phyloP scores from a whole-genome alignment of 148 eudicot species.

The Cornus suecica region DNA sequence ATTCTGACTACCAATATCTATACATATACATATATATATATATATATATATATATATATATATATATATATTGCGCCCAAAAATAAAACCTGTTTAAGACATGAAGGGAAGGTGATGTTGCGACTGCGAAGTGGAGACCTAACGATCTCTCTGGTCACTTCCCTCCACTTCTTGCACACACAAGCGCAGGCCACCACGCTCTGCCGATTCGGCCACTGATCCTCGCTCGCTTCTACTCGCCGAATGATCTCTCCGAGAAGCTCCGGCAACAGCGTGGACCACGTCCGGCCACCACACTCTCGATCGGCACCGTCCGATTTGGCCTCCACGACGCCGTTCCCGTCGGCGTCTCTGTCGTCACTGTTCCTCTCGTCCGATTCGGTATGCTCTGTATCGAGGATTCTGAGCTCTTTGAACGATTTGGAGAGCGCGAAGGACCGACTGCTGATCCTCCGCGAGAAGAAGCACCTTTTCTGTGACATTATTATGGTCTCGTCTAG shows the following conservation, averaged over 20 bases:
- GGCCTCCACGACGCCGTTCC: neutral
- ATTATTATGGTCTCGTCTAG: slow-evolving; percentile 26
- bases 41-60: too few relatives aligned
- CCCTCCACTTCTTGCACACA: slow-evolving; percentile 82
- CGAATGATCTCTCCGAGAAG: slow-evolving; percentile 65
- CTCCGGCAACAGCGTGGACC: slow-evolving; percentile 78
- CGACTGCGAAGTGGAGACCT: slow-evolving; percentile 37
- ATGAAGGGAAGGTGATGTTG: slow-evolving; percentile 78
- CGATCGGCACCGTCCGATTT: neutral
- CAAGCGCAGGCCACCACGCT: slow-evolving; percentile 75
- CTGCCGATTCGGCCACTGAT: slow-evolving; percentile 69
- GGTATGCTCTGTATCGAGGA: slow-evolving; percentile 5
- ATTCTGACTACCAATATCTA: too few relatives aligned
- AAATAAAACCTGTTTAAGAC: slow-evolving; percentile 66
- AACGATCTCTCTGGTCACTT: slow-evolving; percentile 53
- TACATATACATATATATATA: too few relatives aligned
- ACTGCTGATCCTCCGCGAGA: slow-evolving; percentile 47
- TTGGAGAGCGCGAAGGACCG: slow-evolving; percentile 53
- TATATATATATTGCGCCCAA: too few relatives aligned
- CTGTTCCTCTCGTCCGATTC: neutral
- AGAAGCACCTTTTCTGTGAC: slow-evolving; percentile 56
- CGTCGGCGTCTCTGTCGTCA: neutral
- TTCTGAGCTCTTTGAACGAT: slow-evolving; percentile 32
- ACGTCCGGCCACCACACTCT: slow-evolving; percentile 15
- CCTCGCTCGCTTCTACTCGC: slow-evolving; percentile 70